phyloP scores from a whole-genome alignment of 2,329 filamentous ascomycete species.

The Neonectria neomacrospora region DNA sequence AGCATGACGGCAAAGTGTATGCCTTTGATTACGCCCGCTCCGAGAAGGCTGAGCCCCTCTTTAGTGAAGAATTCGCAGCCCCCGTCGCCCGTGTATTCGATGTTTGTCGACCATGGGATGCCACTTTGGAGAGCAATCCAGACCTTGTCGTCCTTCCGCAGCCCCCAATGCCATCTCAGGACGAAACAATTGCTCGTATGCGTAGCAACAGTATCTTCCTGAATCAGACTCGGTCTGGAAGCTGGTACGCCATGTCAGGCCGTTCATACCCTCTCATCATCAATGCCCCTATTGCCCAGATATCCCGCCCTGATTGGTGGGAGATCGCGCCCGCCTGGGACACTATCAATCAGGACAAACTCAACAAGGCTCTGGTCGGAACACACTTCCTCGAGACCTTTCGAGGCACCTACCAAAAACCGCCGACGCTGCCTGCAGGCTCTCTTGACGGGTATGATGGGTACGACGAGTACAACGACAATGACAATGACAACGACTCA shows the following conservation, averaged over 20 bases:
- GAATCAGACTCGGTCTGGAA: conserved; percentile 85
- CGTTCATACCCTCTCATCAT: conserved; percentile 86
- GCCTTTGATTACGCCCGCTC: conserved; percentile 76
- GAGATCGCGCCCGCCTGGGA: conserved; percentile 55
- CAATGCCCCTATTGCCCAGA: conserved; percentile 65
- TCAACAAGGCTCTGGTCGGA: conserved; percentile 74
- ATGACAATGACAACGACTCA: conserved; percentile 50
- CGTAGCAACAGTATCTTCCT: conserved; percentile 79
- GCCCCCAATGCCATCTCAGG: conserved; percentile 71
- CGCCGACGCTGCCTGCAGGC: conserved; percentile 52
- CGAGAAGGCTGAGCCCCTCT: conserved; percentile 65
- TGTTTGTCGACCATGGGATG: conserved; percentile 78
- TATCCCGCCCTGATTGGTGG: conserved; percentile 60
- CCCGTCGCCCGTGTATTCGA: conserved; percentile 92
- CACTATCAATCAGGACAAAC: conserved; percentile 56
- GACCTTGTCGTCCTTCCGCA: conserved; percentile 89
- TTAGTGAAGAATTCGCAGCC: conserved; percentile 75
- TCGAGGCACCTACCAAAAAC: conserved; percentile 48
- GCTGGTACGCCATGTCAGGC: conserved; percentile 95
- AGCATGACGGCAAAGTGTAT: conserved; percentile 85
- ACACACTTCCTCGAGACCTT: conserved; percentile 70
- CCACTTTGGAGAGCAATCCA: conserved; percentile 71
- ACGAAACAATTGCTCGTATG: conserved; percentile 61
- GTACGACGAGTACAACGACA: conserved; percentile 14
- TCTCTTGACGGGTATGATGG: conserved; percentile 41